phyloP scores from a whole-genome alignment of 495 filamentous ascomycete genomes.

The Penicillium verhagenii region DNA sequence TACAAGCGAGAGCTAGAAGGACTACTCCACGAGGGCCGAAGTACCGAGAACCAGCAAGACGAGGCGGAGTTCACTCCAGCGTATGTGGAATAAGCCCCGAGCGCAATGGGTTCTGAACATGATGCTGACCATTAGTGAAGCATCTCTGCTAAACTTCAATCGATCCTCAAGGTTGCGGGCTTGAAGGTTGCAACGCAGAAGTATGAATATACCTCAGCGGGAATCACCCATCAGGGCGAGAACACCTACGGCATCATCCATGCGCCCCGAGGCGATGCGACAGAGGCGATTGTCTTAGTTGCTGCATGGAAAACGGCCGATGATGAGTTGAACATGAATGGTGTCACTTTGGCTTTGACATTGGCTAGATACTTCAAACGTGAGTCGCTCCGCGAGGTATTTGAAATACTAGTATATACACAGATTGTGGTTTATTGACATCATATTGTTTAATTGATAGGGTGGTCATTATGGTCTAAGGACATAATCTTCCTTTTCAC shows the following conservation, averaged over 20 bases:
- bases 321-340: slow-evolving; percentile 77
- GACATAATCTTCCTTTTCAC: slow-evolving; percentile 93
- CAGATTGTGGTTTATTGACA: background rate
- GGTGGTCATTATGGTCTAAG: slow-evolving; percentile 98
- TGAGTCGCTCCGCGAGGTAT: slow-evolving; percentile 29
- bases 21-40: slow-evolving; percentile 23
- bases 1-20: slow-evolving; percentile 80
- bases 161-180: slow-evolving; percentile 72
- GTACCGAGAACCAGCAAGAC: slow-evolving; percentile 12
- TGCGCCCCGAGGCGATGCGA: slow-evolving; percentile 94
- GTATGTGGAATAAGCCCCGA: slow-evolving; percentile 26
- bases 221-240: slow-evolving; percentile 72
- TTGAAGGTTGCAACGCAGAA: slow-evolving; percentile 83
- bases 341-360: slow-evolving; percentile 79
- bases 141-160: slow-evolving; percentile 66
- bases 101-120: background rate
- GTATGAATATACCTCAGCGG: slow-evolving; percentile 74
- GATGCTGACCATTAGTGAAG: slow-evolving; percentile 32
- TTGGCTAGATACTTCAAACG: slow-evolving; percentile 92
- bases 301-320: slow-evolving; percentile 86
- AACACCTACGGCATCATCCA: slow-evolving; percentile 96
- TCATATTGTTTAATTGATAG: slow-evolving; percentile 28
- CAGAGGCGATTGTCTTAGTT: slow-evolving; percentile 91
- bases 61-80: slow-evolving; percentile 43
- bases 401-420: background rate